Base-by-base conservation (phyloP, 768 basidiomycete species). In the Dacryopinax spathularia region DNA sequence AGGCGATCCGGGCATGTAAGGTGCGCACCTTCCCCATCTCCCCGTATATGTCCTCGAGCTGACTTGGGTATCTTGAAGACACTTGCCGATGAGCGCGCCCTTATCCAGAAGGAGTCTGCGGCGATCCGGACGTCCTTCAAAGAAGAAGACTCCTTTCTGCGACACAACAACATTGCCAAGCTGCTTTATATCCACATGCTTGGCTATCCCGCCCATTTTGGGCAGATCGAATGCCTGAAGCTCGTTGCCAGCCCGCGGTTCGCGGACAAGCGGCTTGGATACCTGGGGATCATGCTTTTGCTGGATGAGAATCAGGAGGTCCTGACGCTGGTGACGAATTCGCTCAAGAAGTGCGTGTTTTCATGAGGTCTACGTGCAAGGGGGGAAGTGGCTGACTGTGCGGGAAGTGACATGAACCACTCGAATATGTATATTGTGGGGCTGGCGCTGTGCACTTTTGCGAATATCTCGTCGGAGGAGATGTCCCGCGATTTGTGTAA, bases 401-500 rank as follows among this genome's bases (percentile, higher is more conserved):
- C 48, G 35, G 10, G 34, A 33, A 99, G 95, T 77, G 96, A 99
- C 76, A 91, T 99, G 91, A 98, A 98, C 75, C 94, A 97, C 74
- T 87, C 94, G 1, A 97, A 97, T 75, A 96, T 96, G 91, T 98
- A 97, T 73, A 91, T 89, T 2, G 96, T 98, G 27, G 96, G 96
- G 5, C 82, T 99, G 63, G 95, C 93, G 1, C 83, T 99, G 34
- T 97, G 93, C 70, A 98, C 96, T 0, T 98, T 99, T 72, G 96
- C 95, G 64, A 97, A 98, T 72, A 98, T 98, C 68, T 92, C 96
- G 10, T 96, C 93, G 20, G 96, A 99, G 75, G 96, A 99, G 76
- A 99, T 99, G 96, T 93, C 95, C 31, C 85, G 96, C 66, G 96
- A 99, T 80, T 79, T 99, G 68, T 89, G 89, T 62, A 95, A 97